A percentile compares a stretch with the other conserved stretches of the same genome.
These are phyloP conservation scores for Phytophthora pinifolia DNA, from an alignment of 352 stramenopile genomes.

Conservation along the genomic window DNA sequence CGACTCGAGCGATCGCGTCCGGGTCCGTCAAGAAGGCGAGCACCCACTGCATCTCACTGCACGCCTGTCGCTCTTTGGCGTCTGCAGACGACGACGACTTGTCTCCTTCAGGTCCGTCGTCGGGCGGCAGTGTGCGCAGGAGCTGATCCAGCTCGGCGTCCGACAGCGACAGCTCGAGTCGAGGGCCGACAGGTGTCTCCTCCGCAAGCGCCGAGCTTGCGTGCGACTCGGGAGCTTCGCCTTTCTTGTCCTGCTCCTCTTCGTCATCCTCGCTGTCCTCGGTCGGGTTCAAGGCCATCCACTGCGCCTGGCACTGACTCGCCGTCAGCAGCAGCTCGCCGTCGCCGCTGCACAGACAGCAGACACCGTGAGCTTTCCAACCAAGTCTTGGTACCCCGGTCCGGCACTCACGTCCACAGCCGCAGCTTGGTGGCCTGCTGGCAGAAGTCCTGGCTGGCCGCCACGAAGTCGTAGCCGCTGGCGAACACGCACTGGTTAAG, in stretches of 20 bases:
- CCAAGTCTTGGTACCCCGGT: neutral
- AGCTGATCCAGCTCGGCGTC: conserved; percentile 62
- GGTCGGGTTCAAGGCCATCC: conserved; percentile 74
- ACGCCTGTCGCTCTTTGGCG: conserved; percentile 22
- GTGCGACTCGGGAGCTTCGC: conserved; percentile 1
- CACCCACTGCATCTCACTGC: conserved; percentile 74
- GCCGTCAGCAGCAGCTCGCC: conserved; percentile 40
- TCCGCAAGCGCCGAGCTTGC: neutral
- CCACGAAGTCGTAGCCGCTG: conserved; percentile 67
- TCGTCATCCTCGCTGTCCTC: no score
- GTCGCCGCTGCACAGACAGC: conserved; percentile 6
- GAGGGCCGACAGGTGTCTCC: conserved; percentile 21
- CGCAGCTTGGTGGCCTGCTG: conserved; percentile 42
- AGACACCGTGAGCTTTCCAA: neutral
- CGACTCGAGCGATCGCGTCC: conserved; percentile 40
- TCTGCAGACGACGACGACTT: conserved; percentile 9
- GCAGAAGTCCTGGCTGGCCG: conserved; percentile 38
- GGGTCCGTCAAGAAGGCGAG: conserved; percentile 62
- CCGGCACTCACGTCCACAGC: conserved; percentile 39
- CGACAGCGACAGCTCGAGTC: conserved; percentile 56
- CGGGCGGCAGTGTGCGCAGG: conserved; percentile 38
- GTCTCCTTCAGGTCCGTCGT: conserved; percentile 1
- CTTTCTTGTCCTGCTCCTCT: conserved; percentile 4
- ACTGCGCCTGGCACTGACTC: conserved; percentile 58
- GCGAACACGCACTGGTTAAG: conserved; percentile 82